phyloP scores from a whole-genome alignment of 2,329 filamentous ascomycete species.

The Fusarium paranaense region DNA sequence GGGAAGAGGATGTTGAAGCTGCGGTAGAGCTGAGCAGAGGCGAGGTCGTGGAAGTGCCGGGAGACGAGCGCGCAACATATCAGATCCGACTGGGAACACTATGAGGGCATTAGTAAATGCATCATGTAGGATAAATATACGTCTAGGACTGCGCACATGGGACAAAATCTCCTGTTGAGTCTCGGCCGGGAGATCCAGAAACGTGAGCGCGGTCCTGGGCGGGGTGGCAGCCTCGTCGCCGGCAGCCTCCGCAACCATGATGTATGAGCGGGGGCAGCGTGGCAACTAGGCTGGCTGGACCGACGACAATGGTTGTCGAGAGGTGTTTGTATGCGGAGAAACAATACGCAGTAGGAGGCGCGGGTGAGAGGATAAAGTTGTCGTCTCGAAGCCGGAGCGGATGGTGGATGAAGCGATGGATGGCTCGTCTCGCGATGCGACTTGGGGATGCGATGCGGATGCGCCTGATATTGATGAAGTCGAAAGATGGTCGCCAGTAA shows the following conservation, averaged over 20 bases:
- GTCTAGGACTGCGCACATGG: conserved; percentile 53
- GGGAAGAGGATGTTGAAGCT: conserved; percentile 71
- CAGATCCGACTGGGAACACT: conserved; percentile 66
- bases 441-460: conserved; percentile 26
- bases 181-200: conserved; percentile 60
- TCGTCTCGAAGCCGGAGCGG: background rate
- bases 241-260: conserved; percentile 52
- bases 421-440: conserved; percentile 26
- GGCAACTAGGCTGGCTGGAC: conserved; percentile 24
- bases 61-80: conserved; percentile 70
- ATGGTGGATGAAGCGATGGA: conserved; percentile 20
- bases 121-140: background rate
- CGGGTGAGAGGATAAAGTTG: background rate
- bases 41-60: conserved; percentile 67
- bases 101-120: conserved; percentile 10
- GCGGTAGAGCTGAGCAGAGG: conserved; percentile 69
- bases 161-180: conserved; percentile 61
- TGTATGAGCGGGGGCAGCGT: conserved; percentile 38
- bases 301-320: background rate
- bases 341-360: background rate
- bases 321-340: background rate
- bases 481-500: conserved; percentile 28
- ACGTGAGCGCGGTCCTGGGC: conserved; percentile 41
- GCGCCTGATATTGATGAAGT: conserved; percentile 29
- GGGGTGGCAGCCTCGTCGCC: conserved; percentile 44